phyloP scores from a whole-genome alignment of 352 stramenopile genomes.

The Pseudoperonospora humuli region DNA sequence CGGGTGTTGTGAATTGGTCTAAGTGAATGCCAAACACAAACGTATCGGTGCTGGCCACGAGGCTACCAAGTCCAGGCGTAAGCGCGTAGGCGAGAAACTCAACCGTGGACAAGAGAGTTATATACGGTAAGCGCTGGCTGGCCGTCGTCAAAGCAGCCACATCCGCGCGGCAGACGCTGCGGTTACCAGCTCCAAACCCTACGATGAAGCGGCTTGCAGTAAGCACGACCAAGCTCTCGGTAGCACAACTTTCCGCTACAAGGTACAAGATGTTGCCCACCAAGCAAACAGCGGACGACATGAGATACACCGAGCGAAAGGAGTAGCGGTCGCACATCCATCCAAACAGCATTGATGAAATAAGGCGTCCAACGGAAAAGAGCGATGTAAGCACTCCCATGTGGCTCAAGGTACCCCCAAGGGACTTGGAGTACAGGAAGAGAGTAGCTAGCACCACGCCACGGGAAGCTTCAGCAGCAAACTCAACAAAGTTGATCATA shows the following conservation, averaged over 20 bases:
- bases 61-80: conserved; percentile 48
- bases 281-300: conserved; percentile 52
- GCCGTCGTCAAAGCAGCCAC: conserved; percentile 55
- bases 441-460: conserved; percentile 65
- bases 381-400: conserved; percentile 70
- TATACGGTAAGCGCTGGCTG: conserved; percentile 53
- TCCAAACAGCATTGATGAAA: conserved; percentile 66
- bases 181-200: conserved; percentile 65
- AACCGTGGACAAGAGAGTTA: conserved; percentile 66
- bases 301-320: conserved; percentile 63
- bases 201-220: conserved; percentile 61
- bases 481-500: conserved; percentile 74
- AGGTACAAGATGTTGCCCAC: conserved; percentile 59
- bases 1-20: conserved; percentile 55
- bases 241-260: conserved; percentile 41
- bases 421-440: conserved; percentile 69
- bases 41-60: conserved; percentile 43
- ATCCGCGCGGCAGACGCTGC: conserved; percentile 65
- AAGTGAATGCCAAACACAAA: conserved; percentile 52
- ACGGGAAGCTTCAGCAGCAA: conserved; percentile 58
- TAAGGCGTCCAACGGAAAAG: conserved; percentile 60
- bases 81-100: conserved; percentile 74
- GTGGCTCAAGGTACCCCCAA: conserved; percentile 48
- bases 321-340: conserved; percentile 74
- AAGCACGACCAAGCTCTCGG: conserved; percentile 39